Percentiles rank a stretch among this genome's conserved stretches.
phyloP scores from a whole-genome alignment of 2,329 filamentous ascomycete species.

The Xylaria sp. region DNA sequence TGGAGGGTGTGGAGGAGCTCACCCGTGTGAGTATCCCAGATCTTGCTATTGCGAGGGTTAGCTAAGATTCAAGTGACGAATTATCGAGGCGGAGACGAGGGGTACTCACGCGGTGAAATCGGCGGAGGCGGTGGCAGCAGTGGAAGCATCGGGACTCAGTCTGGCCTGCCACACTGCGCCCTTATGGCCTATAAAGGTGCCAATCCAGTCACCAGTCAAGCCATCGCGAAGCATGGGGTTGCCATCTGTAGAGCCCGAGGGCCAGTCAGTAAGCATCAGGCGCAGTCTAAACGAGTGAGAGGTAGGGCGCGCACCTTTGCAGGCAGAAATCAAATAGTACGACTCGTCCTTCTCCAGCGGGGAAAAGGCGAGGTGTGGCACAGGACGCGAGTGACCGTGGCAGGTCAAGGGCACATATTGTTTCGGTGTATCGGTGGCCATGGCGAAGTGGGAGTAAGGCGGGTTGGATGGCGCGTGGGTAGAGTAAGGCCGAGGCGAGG shows the following conservation, averaged over 20 bases:
- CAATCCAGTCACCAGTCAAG: slow-evolving; percentile 95
- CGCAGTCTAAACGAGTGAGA: background rate
- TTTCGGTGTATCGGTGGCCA: slow-evolving; percentile 36
- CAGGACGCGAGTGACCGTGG: slow-evolving; percentile 90
- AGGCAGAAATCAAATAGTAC: slow-evolving; percentile 92
- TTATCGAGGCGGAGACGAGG: background rate
- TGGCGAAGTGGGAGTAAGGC: slow-evolving; percentile 4
- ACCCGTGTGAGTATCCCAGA: slow-evolving; percentile 96
- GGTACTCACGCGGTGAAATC: slow-evolving; percentile 85
- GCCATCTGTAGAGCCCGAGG: slow-evolving; percentile 67
- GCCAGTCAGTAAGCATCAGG: background rate
- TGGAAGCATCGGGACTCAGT: slow-evolving; percentile 82
- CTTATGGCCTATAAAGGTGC: slow-evolving; percentile 97
- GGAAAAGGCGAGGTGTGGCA: slow-evolving; percentile 90
- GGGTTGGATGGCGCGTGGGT: no score
- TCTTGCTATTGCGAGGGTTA: slow-evolving; percentile 65
- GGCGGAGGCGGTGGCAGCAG: slow-evolving; percentile 90
- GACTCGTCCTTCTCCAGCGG: slow-evolving; percentile 78
- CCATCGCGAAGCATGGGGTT: slow-evolving; percentile 98
- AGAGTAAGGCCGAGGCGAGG: slow-evolving; percentile 9
- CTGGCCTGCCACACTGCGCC: slow-evolving; percentile 96
- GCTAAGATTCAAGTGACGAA: slow-evolving; percentile 14
- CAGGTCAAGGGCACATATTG: slow-evolving; percentile 87
- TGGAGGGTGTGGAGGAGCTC: slow-evolving; percentile 85
- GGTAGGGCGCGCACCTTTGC: slow-evolving; percentile 67